Base-by-base conservation (phyloP, 2,329 filamentous ascomycete genomes). In the Fusarium multiceps region DNA sequence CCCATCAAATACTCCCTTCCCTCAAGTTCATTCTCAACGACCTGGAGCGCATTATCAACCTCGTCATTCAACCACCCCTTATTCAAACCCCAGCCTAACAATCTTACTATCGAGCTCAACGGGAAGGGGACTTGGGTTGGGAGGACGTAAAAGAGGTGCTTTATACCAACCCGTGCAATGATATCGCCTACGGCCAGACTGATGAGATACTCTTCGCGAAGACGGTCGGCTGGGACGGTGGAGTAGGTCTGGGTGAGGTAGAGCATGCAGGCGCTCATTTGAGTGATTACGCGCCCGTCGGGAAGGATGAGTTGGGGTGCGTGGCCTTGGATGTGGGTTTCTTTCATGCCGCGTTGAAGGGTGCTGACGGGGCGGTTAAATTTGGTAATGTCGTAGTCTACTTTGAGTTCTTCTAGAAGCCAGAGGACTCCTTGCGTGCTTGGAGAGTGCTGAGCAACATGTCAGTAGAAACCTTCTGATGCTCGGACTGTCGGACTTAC, bases 161-260 rank as follows among this genome's bases (percentile, higher is more conserved):
- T 55, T 6, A n/a, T 37, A 2, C 42, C 30, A 2, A 55, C 2
- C 2, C 42, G 42, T 1, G 53, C 21, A 3, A 55, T 16, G 5
- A 55, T 34, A 10, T 55, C 53, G 13, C 42, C 4, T 7, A 23
- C 18, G 0, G 53, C 53, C 8, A 55, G 53, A 23, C 28, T 55
- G 9, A 47, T 23, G 14, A 55, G 53, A n/a, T 25, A 55, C 4
- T 55, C 53, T 6, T 55, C 53, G 2, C 53, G 53, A 13, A 55
- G 10, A 6, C 21, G 43, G 18, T 7, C 12, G 20, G 13, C 2
- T 14, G 4, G 7, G 6, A 18, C 5, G 0, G 7, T 28, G 5
- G 37, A 30, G n/a, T 55, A 48, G 1, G 30, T 55, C 6, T 34
- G 21, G 3, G 18, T 9, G 12, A 51, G 18, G 9, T 51, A 42